Percentiles rank a stretch among this genome's conserved stretches.
Evolutionary conservation across 805 yeast genomes (phyloP).

Genomic region (Candida hungchunana): DNA sequence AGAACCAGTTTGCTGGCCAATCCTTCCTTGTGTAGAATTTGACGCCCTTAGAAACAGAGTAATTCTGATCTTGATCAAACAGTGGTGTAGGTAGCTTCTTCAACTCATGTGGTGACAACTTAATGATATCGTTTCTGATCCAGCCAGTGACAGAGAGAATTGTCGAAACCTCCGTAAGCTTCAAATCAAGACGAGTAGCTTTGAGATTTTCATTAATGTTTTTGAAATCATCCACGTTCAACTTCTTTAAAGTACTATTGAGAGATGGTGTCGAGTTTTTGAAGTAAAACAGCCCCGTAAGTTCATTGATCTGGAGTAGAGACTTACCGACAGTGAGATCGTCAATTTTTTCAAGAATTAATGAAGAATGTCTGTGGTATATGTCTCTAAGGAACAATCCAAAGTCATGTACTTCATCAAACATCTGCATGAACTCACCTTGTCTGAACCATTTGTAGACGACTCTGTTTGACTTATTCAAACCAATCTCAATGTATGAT

Average conservation of each 20-base stretch:
- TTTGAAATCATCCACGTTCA: slow-evolving; percentile 25
- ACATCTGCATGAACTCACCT: slow-evolving; percentile 37
- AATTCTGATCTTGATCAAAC: slow-evolving; percentile 3
- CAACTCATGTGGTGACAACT: slow-evolving; percentile 45
- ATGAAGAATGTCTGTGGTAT: slow-evolving; percentile 37
- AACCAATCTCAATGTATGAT: slow-evolving; percentile 58
- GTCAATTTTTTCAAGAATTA: slow-evolving; percentile 31
- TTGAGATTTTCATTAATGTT: slow-evolving; percentile 23
- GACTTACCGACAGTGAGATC: slow-evolving; percentile 27
- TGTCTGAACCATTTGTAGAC: slow-evolving; percentile 62
- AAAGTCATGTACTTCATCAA: slow-evolving; percentile 32
- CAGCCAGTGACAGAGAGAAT: slow-evolving; percentile 65
- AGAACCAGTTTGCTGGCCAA: slow-evolving; percentile 38
- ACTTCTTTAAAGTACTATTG: slow-evolving; percentile 20
- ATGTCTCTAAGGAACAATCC: slow-evolving; percentile 35
- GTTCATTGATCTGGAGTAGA: slow-evolving; percentile 26
- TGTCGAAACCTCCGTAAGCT: slow-evolving; percentile 43
- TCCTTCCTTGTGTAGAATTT: slow-evolving; percentile 32
- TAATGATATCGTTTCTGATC: slow-evolving; percentile 55
- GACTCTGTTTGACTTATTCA: slow-evolving; percentile 43
- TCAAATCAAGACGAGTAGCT: slow-evolving; percentile 16
- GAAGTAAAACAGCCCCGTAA: slow-evolving; percentile 38
- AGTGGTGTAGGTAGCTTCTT: slow-evolving; percentile 21
- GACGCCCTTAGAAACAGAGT: slow-evolving; percentile 19
- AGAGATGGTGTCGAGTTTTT: slow-evolving; percentile 39